Evolutionary conservation across 2,329 filamentous ascomycete species (phyloP).

Genomic region (Arthrobotrys megalospora): DNA sequence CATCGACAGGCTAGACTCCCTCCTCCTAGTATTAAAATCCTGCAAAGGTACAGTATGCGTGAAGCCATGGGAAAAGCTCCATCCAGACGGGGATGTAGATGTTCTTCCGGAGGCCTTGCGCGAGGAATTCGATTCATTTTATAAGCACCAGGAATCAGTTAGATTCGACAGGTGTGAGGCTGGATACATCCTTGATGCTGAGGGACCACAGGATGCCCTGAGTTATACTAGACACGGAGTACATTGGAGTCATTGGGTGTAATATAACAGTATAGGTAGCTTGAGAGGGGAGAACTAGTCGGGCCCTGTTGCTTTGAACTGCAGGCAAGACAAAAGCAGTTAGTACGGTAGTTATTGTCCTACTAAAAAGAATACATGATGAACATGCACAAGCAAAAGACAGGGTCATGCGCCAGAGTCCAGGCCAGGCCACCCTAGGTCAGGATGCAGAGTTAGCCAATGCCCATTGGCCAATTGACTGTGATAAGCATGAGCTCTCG

Average conservation of each 20-base stretch:
- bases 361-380: too few relatives aligned
- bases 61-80: slow-evolving; percentile 73
- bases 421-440: background rate
- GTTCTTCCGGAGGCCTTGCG: slow-evolving; percentile 72
- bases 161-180: slow-evolving; percentile 72
- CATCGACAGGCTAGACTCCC: slow-evolving; percentile 72
- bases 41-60: slow-evolving; percentile 73
- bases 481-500: background rate
- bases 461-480: background rate
- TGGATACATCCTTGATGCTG: slow-evolving; percentile 73
- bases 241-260: slow-evolving; percentile 57
- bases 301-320: background rate
- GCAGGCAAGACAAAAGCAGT: slow-evolving; percentile 15
- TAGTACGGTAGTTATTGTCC: background rate
- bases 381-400: background rate
- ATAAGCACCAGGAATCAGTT: slow-evolving; percentile 71
- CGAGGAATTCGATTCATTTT: slow-evolving; percentile 72
- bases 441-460: background rate
- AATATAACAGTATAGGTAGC: background rate
- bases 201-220: slow-evolving; percentile 70
- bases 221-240: slow-evolving; percentile 51
- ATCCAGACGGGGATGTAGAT: slow-evolving; percentile 72
- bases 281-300: background rate
- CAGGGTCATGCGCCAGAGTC: background rate
- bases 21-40: slow-evolving; percentile 75